Evolutionary conservation across 2,329 filamentous ascomycete species (phyloP).

Genomic region (Fusarium equiseti): DNA sequence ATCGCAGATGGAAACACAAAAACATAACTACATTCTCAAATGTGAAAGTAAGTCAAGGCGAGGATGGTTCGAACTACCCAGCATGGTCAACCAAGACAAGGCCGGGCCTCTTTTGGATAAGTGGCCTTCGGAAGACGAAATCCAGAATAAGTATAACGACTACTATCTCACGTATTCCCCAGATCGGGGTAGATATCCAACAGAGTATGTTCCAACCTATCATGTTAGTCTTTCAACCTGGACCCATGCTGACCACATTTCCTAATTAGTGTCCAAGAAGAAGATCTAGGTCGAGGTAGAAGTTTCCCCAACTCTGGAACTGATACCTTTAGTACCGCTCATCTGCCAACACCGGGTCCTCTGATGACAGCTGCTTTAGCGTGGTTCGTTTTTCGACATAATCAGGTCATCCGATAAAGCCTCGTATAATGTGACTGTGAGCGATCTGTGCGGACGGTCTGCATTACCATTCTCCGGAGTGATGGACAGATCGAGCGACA

Average conservation of each 20-base stretch:
- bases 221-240: not conserved
- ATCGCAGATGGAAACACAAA: not conserved
- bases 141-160: slow-evolving; percentile 8
- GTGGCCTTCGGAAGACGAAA: not conserved
- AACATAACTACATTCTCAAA: slow-evolving; percentile 1
- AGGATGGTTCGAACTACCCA: slow-evolving; percentile 34
- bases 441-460: not conserved
- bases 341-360: not conserved
- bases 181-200: not conserved
- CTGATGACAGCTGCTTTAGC: slow-evolving; percentile 24
- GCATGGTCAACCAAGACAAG: not conserved
- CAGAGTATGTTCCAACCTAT: not conserved
- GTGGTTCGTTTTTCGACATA: slow-evolving; percentile 18
- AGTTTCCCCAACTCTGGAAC: too few species aligned
- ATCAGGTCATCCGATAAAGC: not conserved
- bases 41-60: slow-evolving; percentile 28
- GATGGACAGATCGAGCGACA: fast-evolving
- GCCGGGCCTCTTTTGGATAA: slow-evolving; percentile 5
- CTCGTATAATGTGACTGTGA: not conserved
- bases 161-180: not conserved
- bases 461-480: slow-evolving; percentile 3
- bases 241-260: not conserved
- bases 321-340: not conserved
- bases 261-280: not conserved
- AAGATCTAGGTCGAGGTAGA: not conserved